Evolutionary conservation across 495 filamentous ascomycete species (phyloP).

Genomic region (Penicillium taxi): DNA sequence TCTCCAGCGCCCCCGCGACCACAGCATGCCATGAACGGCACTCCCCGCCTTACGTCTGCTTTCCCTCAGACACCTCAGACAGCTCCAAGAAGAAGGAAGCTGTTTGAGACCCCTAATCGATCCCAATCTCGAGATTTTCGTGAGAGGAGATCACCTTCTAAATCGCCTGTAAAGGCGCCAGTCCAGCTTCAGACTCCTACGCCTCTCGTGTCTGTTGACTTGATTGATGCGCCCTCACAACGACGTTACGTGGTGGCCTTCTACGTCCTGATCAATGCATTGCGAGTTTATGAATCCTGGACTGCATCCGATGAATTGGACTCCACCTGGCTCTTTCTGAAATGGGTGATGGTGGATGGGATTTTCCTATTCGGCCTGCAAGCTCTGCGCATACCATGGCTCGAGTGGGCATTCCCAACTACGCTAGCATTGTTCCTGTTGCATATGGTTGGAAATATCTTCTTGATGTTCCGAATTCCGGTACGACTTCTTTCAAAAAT

Average conservation of each 20-base stretch:
- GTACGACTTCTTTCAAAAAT: conserved; percentile 49
- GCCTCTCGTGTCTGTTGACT: conserved; percentile 64
- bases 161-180: conserved; percentile 19
- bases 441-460: conserved; percentile 64
- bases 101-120: conserved; percentile 26
- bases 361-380: conserved; percentile 80
- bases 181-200: conserved; percentile 17
- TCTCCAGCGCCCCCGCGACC: conserved; percentile 16
- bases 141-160: conserved; percentile 13
- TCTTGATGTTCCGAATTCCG: conserved; percentile 87
- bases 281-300: conserved; percentile 78
- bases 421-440: conserved; percentile 56
- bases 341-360: conserved; percentile 82
- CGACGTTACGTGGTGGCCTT: conserved; percentile 74
- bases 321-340: conserved; percentile 80
- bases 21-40: conserved; percentile 64
- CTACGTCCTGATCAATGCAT: conserved; percentile 63
- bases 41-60: conserved; percentile 64
- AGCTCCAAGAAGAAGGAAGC: conserved; percentile 23
- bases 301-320: conserved; percentile 68
- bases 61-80: conserved; percentile 58
- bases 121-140: conserved; percentile 21
- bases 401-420: conserved; percentile 74
- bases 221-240: conserved; percentile 83
- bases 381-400: conserved; percentile 83